These are phyloP conservation scores for Thielaviopsis ethacetica DNA, from an alignment of 2,329 filamentous ascomycete genomes.

Conservation along the genomic window DNA sequence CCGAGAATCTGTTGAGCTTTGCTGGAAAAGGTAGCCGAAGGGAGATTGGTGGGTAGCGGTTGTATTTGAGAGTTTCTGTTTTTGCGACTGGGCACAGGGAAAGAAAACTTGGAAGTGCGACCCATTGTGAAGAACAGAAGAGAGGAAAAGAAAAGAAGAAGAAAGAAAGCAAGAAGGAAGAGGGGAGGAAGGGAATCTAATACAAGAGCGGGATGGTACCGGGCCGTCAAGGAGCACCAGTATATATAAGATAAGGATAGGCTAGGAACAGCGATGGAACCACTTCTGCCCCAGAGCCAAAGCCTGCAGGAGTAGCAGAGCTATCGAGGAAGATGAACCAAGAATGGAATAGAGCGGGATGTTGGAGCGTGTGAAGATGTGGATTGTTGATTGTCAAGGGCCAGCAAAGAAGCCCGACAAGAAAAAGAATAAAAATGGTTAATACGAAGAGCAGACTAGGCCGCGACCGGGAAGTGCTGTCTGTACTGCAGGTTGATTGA, in stretches of 20 bases:
- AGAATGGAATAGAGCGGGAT: neutral
- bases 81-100: constrained; percentile 10
- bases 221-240: constrained; percentile 7
- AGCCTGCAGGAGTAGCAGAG: neutral
- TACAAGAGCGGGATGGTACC: constrained; percentile 7
- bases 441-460: too few relatives aligned
- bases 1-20: constrained; percentile 11
- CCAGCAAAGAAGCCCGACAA: neutral
- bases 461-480: too few relatives aligned
- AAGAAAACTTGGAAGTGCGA: constrained; percentile 12
- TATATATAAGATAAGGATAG: constrained; percentile 7
- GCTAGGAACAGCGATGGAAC: constrained; percentile 7
- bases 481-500: too few relatives aligned
- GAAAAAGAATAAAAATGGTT: neutral
- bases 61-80: constrained; percentile 11
- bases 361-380: neutral
- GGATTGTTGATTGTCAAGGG: neutral
- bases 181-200: neutral
- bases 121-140: constrained; percentile 7
- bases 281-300: neutral
- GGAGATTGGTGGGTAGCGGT: neutral
- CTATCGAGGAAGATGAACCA: neutral
- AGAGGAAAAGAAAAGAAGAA: neutral
- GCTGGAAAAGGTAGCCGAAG: constrained; percentile 2
- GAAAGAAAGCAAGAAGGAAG: neutral